Evolutionary conservation across 768 basidiomycete species (phyloP), one percentile per base, ranked within the genome.

Genomic region (Hysterangium stoloniferum): DNA sequence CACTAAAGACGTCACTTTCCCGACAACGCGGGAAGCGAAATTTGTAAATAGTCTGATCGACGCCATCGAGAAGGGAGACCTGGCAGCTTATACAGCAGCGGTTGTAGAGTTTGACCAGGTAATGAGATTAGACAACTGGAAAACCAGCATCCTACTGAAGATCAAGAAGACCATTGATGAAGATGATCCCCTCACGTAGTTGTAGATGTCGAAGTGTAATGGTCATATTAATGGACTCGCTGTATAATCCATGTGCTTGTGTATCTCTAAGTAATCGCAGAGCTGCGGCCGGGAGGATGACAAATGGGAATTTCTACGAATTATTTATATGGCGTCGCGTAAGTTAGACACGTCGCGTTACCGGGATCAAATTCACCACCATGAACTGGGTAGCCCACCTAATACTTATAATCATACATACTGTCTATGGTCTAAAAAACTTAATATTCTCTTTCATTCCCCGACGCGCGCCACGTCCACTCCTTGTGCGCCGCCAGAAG

Each of bases 51-150:
- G 76, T 6, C 71, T 97, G 48, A 76, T 83, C 27, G 86, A 93
- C n/a, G 81, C 90, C 4, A 78, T 83, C 51, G 82, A 84, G 48
- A 71, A 69, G 28, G 83, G 79, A 5, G 85, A 87, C 69, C 59
- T 78, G 66, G 82, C 88, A 58, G 66, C 71, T 22, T 95, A 86
- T 64, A 90, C 87, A 4, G 82, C 69, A 15, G 82, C 83, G n/a
- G 83, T 95, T n/a, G 80, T 79, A 36, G 91, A 94, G 63, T 98
- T 79, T 63, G 93, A 98, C 65, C 84, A 92, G 62, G 79, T 97
- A 54, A 86, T 81, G 33, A 92, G 89, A 69, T 68, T 99, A 62
- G 95, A 98, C 64, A 86, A 86, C 65, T 96, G 92, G 93, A 98
- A 97, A 77, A 98, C 94, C 40, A 73, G 65, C 25, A 84, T 99